Percentiles rank a stretch among this genome's conserved stretches.
Evolutionary conservation across 169 alveolate genomes (phyloP).

Genomic region (Plasmodium ovale): DNA sequence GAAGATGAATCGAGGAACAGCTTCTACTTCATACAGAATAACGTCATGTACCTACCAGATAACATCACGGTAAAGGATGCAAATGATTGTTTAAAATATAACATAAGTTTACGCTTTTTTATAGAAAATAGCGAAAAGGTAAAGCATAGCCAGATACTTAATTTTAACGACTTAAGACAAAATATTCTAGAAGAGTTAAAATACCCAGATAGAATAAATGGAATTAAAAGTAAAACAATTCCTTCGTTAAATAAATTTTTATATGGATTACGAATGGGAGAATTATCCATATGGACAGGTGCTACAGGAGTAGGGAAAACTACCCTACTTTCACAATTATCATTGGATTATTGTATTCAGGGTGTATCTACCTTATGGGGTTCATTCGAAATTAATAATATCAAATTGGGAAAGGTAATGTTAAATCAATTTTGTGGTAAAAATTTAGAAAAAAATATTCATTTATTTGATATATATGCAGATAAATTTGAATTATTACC

Average conservation of each 20-base stretch:
- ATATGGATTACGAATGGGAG: constrained; percentile 95
- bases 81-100: constrained; percentile 91
- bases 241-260: constrained; percentile 86
- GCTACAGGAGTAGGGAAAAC: constrained; percentile 98
- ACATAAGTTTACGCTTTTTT: constrained; percentile 79
- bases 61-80: constrained; percentile 90
- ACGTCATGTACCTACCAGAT: constrained; percentile 56
- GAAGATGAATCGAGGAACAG: neutral
- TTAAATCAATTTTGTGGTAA: constrained; percentile 90
- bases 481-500: constrained; percentile 92
- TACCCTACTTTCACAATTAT: constrained; percentile 93
- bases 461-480: constrained; percentile 85
- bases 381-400: constrained; percentile 95
- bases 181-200: constrained; percentile 85
- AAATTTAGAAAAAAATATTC: constrained; percentile 85
- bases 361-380: constrained; percentile 97
- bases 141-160: constrained; percentile 91
- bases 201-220: constrained; percentile 85
- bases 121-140: constrained; percentile 85
- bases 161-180: constrained; percentile 89
- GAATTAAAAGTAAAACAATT: constrained; percentile 83
- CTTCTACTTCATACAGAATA: constrained; percentile 41
- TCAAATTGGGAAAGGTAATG: constrained; percentile 92
- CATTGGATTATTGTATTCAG: constrained; percentile 93
- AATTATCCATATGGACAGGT: constrained; percentile 96